These are phyloP conservation scores for Striga asiatica DNA, from an alignment of 257 asterid genomes.

Conservation along the genomic window DNA sequence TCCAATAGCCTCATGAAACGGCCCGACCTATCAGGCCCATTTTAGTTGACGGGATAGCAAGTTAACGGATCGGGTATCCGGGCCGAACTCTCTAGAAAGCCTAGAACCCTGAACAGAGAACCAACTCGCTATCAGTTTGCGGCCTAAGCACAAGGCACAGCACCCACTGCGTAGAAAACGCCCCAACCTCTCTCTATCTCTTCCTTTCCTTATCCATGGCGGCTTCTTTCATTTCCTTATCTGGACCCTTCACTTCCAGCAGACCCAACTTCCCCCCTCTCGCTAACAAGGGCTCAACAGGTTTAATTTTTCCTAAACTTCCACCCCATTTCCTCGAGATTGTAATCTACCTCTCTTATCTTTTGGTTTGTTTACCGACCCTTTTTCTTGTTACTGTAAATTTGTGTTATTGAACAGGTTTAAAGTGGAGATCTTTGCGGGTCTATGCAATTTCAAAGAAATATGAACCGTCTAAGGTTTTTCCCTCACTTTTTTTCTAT, in stretches of 20 bases:
- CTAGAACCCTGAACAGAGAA: not conserved
- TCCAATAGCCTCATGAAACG: too few relatives aligned
- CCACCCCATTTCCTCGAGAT: not conserved
- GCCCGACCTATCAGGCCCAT: too few relatives aligned
- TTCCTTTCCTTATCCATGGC: conserved; percentile 73
- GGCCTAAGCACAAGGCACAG: conserved; percentile 1
- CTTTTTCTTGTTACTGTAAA: not conserved
- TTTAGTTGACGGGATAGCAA: not conserved
- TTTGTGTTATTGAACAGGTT: conserved; percentile 24
- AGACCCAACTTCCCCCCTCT: conserved; percentile 24
- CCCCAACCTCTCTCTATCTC: not conserved
- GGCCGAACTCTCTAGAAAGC: not conserved
- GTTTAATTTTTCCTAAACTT: conserved; percentile 11
- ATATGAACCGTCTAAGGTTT: conserved; percentile 75
- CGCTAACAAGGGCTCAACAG: conserved; percentile 22
- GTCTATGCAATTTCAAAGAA: conserved; percentile 52
- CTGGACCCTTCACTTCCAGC: conserved; percentile 37
- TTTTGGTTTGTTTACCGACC: not conserved
- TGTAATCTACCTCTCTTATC: not conserved
- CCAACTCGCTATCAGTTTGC: not conserved
- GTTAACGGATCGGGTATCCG: too few relatives aligned
- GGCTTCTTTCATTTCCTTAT: conserved; percentile 35
- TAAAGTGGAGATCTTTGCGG: conserved; percentile 33
- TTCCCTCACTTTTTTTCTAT: not conserved
- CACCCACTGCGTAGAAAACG: not conserved